Base-by-base conservation (phyloP, 441 rosid species). In the Melastoma candidum region DNA sequence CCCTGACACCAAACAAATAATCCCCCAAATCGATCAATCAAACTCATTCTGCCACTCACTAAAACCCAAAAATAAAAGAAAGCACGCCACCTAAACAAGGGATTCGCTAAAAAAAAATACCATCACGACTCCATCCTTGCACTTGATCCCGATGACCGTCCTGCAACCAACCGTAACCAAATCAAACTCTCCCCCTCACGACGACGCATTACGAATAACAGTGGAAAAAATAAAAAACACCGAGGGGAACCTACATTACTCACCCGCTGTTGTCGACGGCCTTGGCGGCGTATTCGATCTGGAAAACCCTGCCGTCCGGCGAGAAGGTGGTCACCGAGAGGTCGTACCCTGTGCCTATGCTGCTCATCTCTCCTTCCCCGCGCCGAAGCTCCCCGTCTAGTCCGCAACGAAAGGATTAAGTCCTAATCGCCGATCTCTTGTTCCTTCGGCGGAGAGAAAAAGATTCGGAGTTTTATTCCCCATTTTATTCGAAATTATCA, bases 231-330 rank as follows among this genome's bases (percentile, higher is more conserved):
- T 17, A 22, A 61, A 61, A 0, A 54, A 41, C 44, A 48, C 2
- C 50, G 26, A 29, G 22, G 51, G 46, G 57, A 7, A 49, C 25
- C 25, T 47, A 45, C 1, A 17, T 17, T 17, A 32, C 36, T 12
- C 53, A 93, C 98, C 98, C 98, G 73, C 98, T 93, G 81, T 93
- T 93, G 49, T 93, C 98, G 59, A 93, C 97, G 65, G 96, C 98
- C 74, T 93, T 93, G 55, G 97, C 95, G 49, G 98, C 98, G 77
- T 93, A 93, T 46, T 93, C 96, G 92, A 88, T 93, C 93, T 93
- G 97, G 64, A 88, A 88, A 58, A 93, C 98, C 56, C 98, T 95
- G 63, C 97, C 97, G 56, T 93, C 98, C 47, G 98, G 97, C 47
- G 98, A 93, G 79, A 93, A 93, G 43, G 98, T 86, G 12, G 98